These are phyloP conservation scores for Cucurbitaria berberidis DNA, from an alignment of 2,329 filamentous ascomycete genomes.

Conservation along the genomic window DNA sequence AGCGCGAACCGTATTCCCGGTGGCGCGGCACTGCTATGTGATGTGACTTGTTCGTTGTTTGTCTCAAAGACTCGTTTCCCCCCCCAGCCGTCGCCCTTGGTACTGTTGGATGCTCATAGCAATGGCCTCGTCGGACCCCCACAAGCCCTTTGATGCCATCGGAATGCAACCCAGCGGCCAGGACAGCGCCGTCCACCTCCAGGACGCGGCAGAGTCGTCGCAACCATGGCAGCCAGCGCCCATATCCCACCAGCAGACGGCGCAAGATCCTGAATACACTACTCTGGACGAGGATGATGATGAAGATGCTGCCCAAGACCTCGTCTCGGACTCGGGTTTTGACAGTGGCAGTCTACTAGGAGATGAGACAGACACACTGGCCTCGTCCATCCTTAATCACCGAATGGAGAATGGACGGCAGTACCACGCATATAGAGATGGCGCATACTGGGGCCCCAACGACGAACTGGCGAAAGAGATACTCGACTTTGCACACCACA, in stretches of 20 bases:
- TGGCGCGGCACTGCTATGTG: neutral
- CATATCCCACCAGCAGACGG: conserved; percentile 5
- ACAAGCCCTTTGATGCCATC: conserved; percentile 17
- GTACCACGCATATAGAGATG: conserved; percentile 48
- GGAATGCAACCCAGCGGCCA: conserved; percentile 24
- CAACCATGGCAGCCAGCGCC: neutral
- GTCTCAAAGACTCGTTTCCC: neutral
- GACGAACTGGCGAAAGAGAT: conserved; percentile 53
- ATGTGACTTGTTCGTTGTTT: neutral
- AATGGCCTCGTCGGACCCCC: conserved; percentile 18
- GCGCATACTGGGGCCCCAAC: conserved; percentile 51
- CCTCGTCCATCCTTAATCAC: conserved; percentile 44
- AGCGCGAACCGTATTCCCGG: neutral
- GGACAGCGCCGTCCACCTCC: conserved; percentile 31
- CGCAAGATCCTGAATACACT: neutral
- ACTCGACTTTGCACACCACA: conserved; percentile 53
- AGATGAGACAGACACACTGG: conserved; percentile 45
- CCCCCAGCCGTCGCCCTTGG: neutral
- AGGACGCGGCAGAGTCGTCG: conserved; percentile 14
- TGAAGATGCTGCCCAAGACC: conserved; percentile 10
- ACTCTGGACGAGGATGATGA: conserved; percentile 4
- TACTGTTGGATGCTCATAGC: no score
- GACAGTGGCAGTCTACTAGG: conserved; percentile 45
- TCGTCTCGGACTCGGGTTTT: conserved; percentile 43
- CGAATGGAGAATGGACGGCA: conserved; percentile 48